These are phyloP conservation scores for Populus tomentosa DNA, from an alignment of 441 rosid genomes.

Conservation along the genomic window DNA sequence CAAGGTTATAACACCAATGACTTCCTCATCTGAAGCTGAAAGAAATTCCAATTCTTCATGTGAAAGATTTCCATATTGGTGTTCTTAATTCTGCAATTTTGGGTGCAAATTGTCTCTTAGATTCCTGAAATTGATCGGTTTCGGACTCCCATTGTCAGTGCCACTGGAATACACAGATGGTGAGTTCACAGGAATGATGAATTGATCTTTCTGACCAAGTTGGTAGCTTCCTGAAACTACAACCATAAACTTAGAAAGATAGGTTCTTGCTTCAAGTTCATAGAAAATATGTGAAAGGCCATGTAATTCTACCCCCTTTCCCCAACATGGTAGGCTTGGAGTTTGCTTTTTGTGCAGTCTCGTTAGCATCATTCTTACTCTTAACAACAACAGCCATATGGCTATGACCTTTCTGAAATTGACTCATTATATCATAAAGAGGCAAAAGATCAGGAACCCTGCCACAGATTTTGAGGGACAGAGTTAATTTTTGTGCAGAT, in stretches of 20 bases:
- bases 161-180: slow-evolving; percentile 22
- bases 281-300: not conserved
- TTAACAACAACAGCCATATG: slow-evolving; percentile 82
- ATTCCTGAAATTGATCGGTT: slow-evolving; percentile 2
- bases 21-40: slow-evolving; percentile 41
- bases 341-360: slow-evolving; percentile 25
- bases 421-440: slow-evolving; percentile 74
- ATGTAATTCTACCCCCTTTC: slow-evolving; percentile 23
- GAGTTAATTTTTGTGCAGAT: not conserved
- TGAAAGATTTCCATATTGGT: slow-evolving; percentile 7
- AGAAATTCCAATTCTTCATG: slow-evolving; percentile 32
- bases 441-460: slow-evolving; percentile 65
- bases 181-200: slow-evolving; percentile 20
- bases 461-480: slow-evolving; percentile 1
- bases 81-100: slow-evolving; percentile 19
- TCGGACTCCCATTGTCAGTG: slow-evolving; percentile 23
- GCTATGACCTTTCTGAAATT: slow-evolving; percentile 74
- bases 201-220: slow-evolving; percentile 21
- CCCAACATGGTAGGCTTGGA: slow-evolving; percentile 14
- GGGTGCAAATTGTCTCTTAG: slow-evolving; percentile 2
- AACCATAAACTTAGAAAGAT: not conserved
- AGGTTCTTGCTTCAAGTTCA: not conserved
- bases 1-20: slow-evolving; percentile 70
- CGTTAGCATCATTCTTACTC: slow-evolving; percentile 28
- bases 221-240: slow-evolving; percentile 26